These are phyloP conservation scores for Isoetes engelmannii DNA, from an alignment of 83 land plant genomes.

Conservation along the genomic window DNA sequence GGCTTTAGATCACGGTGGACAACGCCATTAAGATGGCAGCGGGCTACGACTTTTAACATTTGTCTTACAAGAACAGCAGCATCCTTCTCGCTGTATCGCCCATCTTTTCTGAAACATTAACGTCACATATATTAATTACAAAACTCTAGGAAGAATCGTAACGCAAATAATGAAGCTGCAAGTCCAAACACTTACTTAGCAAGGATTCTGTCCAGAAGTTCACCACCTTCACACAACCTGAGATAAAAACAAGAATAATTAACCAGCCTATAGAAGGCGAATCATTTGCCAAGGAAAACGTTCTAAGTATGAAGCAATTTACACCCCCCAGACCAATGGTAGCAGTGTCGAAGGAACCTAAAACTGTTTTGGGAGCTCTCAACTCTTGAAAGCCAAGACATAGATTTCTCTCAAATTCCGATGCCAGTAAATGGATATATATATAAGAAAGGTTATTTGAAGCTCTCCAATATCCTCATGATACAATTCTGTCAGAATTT, in stretches of 20 bases:
- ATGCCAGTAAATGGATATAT: no score
- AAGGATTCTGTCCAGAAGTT: constrained; percentile 87
- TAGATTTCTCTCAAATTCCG: no score
- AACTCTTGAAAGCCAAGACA: no score
- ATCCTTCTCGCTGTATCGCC: constrained; percentile 94
- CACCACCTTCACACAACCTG: constrained; percentile 98
- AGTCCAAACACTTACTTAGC: constrained; percentile 58
- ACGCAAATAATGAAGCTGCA: background rate
- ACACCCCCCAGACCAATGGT: no score
- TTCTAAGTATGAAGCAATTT: no score
- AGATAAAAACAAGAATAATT: background rate
- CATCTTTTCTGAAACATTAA: constrained; percentile 58
- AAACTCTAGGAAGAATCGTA: background rate
- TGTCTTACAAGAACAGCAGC: constrained; percentile 89
- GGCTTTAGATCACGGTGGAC: constrained; percentile 99
- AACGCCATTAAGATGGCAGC: constrained; percentile 92
- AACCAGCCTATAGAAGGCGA: no score
- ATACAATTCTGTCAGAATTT: no score
- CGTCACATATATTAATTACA: background rate
- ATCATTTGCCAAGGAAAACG: no score
- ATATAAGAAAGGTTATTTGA: no score
- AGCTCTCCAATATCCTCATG: no score
- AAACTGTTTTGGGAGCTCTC: no score
- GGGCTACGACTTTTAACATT: constrained; percentile 96
- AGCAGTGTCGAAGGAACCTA: no score